phyloP scores from a whole-genome alignment of 2,329 filamentous ascomycete species.

The Penicillium sp. region DNA sequence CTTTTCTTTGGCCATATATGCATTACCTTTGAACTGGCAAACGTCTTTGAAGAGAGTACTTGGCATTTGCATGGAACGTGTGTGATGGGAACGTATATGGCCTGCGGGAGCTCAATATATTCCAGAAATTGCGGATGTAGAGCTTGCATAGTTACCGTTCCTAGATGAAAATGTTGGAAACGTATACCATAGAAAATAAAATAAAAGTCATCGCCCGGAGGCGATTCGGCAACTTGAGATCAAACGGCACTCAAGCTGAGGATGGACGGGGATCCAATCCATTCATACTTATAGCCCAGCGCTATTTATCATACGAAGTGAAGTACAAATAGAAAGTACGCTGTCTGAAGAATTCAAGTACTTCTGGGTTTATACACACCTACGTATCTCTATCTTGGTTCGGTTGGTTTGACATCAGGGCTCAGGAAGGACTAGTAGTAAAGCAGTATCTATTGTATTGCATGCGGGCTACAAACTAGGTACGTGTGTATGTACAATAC shows the following conservation, averaged over 20 bases:
- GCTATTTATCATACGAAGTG: not conserved
- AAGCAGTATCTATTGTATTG: no score
- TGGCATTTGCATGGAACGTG: not conserved
- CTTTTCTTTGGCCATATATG: not conserved
- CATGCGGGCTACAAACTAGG: no score
- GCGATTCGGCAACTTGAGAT: not conserved
- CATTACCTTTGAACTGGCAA: not conserved
- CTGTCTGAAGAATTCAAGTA: not conserved
- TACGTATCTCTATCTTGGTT: no score
- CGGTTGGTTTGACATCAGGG: no score
- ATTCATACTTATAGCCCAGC: no score
- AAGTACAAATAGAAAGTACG: not conserved
- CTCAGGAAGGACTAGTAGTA: no score
- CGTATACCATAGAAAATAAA: not conserved
- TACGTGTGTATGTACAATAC: no score
- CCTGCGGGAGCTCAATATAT: not conserved
- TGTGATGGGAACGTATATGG: not conserved
- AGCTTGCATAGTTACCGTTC: no score
- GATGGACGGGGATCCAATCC: not conserved
- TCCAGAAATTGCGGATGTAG: not conserved
- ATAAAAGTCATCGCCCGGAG: not conserved
- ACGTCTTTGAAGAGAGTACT: not conserved
- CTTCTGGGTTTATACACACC: not conserved
- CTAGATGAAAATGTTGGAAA: no score
- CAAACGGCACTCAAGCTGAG: not conserved